These are phyloP conservation scores for Fraxinus xanthoxyloides DNA, from an alignment of 305 asterid species.

Conservation along the genomic window DNA sequence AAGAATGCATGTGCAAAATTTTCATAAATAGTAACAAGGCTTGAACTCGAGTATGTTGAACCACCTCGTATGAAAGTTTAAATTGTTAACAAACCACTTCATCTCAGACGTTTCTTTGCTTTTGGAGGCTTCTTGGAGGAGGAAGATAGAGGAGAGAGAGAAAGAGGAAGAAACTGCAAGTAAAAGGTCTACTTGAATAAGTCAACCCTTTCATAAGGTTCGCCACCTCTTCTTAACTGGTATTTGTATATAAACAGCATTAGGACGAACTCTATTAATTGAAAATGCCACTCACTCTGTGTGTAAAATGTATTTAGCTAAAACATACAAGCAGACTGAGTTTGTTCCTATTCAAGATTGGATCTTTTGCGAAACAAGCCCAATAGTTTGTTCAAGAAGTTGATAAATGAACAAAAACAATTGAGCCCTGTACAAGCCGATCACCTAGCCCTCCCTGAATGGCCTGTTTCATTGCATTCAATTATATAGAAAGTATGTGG, in stretches of 20 bases:
- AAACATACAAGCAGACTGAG: neutral
- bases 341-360: neutral
- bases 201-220: neutral
- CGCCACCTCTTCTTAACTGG: neutral
- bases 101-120: neutral
- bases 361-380: neutral
- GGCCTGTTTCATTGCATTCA: constrained; percentile 12
- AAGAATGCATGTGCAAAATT: neutral
- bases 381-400: neutral
- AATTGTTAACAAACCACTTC: neutral
- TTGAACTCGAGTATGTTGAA: neutral
- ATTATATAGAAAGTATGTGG: constrained; percentile 3
- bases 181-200: neutral
- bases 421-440: constrained; percentile 1
- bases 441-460: constrained; percentile 10
- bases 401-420: neutral
- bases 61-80: neutral
- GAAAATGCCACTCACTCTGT: neutral
- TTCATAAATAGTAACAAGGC: neutral
- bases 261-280: neutral
- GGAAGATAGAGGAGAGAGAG: neutral
- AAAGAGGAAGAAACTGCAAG: neutral
- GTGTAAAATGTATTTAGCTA: neutral
- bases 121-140: neutral
- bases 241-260: neutral